Percentiles rank a stretch among this genome's conserved stretches.
Conservation (phyloP, 2,329 filamentous ascomycete species). For the Emmonsia crescens region DNA sequence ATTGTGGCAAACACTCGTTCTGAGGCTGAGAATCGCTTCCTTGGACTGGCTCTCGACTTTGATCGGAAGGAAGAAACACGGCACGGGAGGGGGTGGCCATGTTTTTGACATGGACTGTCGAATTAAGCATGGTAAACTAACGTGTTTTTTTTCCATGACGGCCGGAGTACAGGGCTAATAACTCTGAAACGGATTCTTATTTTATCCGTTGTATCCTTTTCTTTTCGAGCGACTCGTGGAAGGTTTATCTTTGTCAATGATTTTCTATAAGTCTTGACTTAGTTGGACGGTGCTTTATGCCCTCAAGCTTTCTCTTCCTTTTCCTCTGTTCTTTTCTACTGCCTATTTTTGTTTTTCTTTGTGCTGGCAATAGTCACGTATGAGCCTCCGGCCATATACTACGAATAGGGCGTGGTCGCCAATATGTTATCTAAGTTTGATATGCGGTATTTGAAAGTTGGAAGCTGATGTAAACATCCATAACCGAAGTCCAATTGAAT, state of each 20-base stretch:
- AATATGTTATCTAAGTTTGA: not conserved
- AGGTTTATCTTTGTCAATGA: not conserved
- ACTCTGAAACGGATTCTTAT: not conserved
- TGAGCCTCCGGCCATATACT: not conserved
- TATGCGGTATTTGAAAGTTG: not conserved
- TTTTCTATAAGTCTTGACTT: not conserved
- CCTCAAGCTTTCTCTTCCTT: not conserved
- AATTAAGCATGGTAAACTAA: not conserved
- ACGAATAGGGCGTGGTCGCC: not conserved
- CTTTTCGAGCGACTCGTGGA: not conserved
- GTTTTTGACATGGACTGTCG: not conserved
- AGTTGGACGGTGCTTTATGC: not conserved
- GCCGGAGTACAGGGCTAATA: not conserved
- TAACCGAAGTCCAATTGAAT: not conserved
- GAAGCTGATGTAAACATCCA: too few relatives aligned
- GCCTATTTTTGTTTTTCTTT: not conserved
- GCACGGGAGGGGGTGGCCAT: not conserved
- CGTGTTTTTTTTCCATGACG: slow-evolving; percentile 1
- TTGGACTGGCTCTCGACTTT: not conserved
- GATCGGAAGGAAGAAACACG: not conserved
- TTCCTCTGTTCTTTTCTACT: not conserved
- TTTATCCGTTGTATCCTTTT: not conserved
- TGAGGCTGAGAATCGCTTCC: not conserved
- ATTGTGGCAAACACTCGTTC: not conserved
- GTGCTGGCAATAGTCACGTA: not conserved